These are phyloP conservation scores for Xylaria multiplex DNA, from an alignment of 2,329 filamentous ascomycete species.

Conservation along the genomic window DNA sequence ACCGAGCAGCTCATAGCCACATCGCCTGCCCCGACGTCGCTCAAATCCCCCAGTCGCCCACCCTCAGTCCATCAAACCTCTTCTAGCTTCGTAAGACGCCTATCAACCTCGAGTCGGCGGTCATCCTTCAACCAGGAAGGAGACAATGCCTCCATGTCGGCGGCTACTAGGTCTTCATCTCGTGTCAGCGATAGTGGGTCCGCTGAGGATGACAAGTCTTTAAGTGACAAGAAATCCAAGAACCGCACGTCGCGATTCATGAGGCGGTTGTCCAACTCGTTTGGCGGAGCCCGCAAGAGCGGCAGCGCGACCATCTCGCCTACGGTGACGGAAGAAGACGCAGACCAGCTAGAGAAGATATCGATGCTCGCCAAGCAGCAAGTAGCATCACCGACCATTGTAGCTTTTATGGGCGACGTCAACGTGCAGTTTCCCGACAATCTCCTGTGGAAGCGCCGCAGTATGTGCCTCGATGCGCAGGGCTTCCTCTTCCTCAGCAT, in stretches of 20 bases:
- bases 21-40: slow-evolving; percentile 47
- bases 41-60: slow-evolving; percentile 59
- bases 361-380: slow-evolving; percentile 40
- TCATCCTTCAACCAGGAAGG: slow-evolving; percentile 63
- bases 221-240: slow-evolving; percentile 57
- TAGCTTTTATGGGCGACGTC: slow-evolving; percentile 83
- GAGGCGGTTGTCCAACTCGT: slow-evolving; percentile 66
- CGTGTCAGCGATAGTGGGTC: slow-evolving; percentile 57
- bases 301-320: slow-evolving; percentile 59
- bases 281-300: slow-evolving; percentile 59
- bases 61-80: slow-evolving; percentile 58
- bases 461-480: slow-evolving; percentile 83
- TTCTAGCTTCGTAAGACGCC: slow-evolving; percentile 64
- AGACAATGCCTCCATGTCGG: slow-evolving; percentile 42
- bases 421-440: slow-evolving; percentile 98
- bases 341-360: slow-evolving; percentile 48
- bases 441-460: slow-evolving; percentile 93
- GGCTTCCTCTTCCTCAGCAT: slow-evolving; percentile 85
- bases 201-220: slow-evolving; percentile 58
- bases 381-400: slow-evolving; percentile 55
- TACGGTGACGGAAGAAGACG: slow-evolving; percentile 62
- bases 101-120: slow-evolving; percentile 71
- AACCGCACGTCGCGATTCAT: slow-evolving; percentile 67
- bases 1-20: slow-evolving; percentile 54
- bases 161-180: slow-evolving; percentile 54